Evolutionary conservation across 352 stramenopile species (phyloP).

Genomic region (Globisporangium alternatum): DNA sequence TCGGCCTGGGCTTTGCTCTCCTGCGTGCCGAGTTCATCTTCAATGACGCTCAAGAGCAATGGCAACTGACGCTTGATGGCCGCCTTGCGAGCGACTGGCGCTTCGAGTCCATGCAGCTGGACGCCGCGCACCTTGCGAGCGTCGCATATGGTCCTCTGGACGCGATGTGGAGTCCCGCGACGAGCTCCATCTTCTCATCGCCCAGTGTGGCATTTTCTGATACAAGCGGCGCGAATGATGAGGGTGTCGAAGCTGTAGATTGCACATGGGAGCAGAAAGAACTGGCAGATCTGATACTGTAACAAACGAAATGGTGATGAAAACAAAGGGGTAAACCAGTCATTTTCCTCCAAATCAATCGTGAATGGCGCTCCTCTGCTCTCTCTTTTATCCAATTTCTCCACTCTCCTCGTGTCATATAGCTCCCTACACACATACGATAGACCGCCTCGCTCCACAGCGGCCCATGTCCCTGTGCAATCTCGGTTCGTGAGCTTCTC

Average conservation of each 20-base stretch:
- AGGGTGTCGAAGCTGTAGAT: neutral
- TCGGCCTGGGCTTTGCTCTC: constrained; percentile 62
- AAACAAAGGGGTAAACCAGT: neutral
- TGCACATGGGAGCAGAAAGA: constrained; percentile 14
- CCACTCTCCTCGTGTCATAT: neutral
- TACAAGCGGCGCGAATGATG: neutral
- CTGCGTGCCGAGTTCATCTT: constrained; percentile 49
- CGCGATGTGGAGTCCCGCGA: constrained; percentile 40
- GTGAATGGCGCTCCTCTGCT: no score
- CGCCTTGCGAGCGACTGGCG: constrained; percentile 32
- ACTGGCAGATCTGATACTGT: constrained; percentile 7
- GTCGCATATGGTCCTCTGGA: constrained; percentile 39
- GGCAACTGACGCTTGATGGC: constrained; percentile 45
- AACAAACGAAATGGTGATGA: neutral
- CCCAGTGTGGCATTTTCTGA: neutral
- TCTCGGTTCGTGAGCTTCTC: neutral
- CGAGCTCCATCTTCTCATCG: constrained; percentile 40
- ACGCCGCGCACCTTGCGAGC: constrained; percentile 40
- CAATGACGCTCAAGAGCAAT: constrained; percentile 18
- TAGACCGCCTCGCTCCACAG: neutral
- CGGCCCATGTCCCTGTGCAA: neutral
- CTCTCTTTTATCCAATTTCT: neutral
- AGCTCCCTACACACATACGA: constrained; percentile 6
- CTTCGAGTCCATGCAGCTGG: constrained; percentile 36
- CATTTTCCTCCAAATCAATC: constrained; percentile 1